Evolutionary conservation across 208 protist genomes (phyloP).

Genomic region (Balamuthia mandrillaris): DNA sequence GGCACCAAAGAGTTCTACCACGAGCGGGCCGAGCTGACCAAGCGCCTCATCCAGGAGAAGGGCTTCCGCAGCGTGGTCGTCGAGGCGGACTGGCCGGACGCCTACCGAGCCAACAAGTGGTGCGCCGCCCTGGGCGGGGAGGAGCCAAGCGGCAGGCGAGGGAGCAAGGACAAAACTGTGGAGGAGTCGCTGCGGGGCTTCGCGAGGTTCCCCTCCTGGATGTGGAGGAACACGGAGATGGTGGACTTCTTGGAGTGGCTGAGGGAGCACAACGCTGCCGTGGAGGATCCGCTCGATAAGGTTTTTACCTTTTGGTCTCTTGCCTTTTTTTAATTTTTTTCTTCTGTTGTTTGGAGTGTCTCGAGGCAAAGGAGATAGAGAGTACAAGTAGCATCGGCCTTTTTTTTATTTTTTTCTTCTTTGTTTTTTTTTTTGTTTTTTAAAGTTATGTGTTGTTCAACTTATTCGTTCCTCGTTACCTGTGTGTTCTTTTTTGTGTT

Average conservation of each 20-base stretch:
- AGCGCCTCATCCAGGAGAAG: conserved; percentile 38
- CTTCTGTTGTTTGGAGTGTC: too few relatives aligned
- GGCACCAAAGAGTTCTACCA: conserved; percentile 50
- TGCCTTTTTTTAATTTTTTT: too few relatives aligned
- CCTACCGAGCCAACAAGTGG: conserved; percentile 20
- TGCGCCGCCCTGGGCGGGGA: background rate
- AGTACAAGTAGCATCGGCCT: background rate
- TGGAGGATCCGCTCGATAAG: background rate
- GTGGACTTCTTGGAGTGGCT: conserved; percentile 45
- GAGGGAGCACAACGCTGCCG: background rate
- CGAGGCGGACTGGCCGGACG: conserved; percentile 41
- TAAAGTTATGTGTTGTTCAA: too few relatives aligned
- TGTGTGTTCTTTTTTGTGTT: too few relatives aligned
- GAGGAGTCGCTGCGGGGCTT: conserved; percentile 26
- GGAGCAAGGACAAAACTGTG: background rate
- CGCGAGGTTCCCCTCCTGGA: conserved; percentile 44
- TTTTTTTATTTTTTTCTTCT: background rate
- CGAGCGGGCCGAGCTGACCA: background rate
- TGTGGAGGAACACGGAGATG: conserved; percentile 34
- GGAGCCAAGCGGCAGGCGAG: background rate
- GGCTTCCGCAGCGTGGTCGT: conserved; percentile 29
- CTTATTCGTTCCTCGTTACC: too few relatives aligned
- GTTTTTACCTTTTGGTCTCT: too few relatives aligned
- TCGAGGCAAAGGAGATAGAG: background rate
- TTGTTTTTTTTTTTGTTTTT: background rate